phyloP scores from a whole-genome alignment of 495 filamentous ascomycete species.

The Polyplosphaeria fusca region DNA sequence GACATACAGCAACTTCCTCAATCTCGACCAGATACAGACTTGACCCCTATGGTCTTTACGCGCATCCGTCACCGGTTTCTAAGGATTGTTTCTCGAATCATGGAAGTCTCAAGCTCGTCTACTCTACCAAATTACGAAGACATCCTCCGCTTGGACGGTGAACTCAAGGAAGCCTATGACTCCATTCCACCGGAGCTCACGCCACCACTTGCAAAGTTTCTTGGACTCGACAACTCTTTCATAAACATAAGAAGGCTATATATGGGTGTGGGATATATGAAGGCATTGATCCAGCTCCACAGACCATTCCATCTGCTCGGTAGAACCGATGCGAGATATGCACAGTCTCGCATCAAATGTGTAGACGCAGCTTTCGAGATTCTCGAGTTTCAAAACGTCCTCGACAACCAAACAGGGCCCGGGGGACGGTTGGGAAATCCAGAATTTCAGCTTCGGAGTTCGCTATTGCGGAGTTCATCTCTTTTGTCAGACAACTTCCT shows the following conservation, averaged over 20 bases:
- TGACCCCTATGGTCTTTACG: constrained; percentile 41
- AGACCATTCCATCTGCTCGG: constrained; percentile 42
- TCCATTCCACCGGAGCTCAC: not conserved
- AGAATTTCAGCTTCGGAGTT: constrained; percentile 34
- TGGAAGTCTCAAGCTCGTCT: constrained; percentile 4
- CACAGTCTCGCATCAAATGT: constrained; percentile 44
- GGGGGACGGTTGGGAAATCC: constrained; percentile 39
- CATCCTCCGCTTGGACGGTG: constrained; percentile 7
- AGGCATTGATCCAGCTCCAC: constrained; percentile 46
- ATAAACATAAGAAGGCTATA: not conserved
- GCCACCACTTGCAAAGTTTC: not conserved
- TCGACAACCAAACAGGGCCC: constrained; percentile 36
- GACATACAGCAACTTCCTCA: constrained; percentile 34
- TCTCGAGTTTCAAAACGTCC: constrained; percentile 40
- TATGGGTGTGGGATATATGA: constrained; percentile 38
- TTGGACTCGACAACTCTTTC: not conserved
- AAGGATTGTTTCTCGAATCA: constrained; percentile 5
- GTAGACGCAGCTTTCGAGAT: constrained; percentile 48
- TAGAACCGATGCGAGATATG: constrained; percentile 30
- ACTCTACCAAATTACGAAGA: constrained; percentile 5
- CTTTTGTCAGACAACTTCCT: constrained; percentile 49
- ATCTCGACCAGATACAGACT: constrained; percentile 32
- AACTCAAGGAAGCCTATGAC: not conserved
- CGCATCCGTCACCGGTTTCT: constrained; percentile 41
- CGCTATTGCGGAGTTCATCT: constrained; percentile 46